Conservation (phyloP, 2,329 filamentous ascomycete species). For the Claviceps arundinis region DNA sequence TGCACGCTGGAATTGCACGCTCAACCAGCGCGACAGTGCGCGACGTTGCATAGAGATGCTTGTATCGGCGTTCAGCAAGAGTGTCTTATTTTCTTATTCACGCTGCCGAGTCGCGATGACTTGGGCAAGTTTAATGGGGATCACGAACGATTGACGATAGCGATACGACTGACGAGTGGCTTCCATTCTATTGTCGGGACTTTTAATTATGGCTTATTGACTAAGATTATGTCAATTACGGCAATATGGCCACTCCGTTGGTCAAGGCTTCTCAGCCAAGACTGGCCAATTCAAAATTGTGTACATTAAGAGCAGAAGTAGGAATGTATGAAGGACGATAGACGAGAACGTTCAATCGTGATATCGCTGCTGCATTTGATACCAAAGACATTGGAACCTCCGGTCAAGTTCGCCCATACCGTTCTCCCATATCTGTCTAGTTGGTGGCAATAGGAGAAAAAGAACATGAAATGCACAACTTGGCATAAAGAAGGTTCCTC, state of each 20-base stretch:
- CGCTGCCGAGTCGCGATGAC: neutral
- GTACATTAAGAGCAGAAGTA: slow-evolving; percentile 7
- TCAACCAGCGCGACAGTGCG: too few species aligned
- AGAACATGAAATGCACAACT: neutral
- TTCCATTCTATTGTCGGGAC: slow-evolving; percentile 2
- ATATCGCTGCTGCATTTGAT: neutral
- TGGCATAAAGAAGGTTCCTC: slow-evolving; percentile 1
- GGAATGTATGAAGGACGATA: slow-evolving; percentile 1
- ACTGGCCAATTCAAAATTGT: slow-evolving; percentile 4
- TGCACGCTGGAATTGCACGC: too few species aligned
- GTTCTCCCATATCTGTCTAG: neutral
- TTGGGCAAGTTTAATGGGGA: slow-evolving; percentile 4
- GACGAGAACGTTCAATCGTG: neutral
- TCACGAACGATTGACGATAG: slow-evolving; percentile 1
- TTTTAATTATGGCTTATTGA: slow-evolving; percentile 10
- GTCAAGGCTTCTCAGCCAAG: neutral
- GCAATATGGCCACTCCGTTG: slow-evolving; percentile 5
- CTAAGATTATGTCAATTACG: slow-evolving; percentile 10
- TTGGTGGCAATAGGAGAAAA: neutral
- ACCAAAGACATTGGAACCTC: neutral
- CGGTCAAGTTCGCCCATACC: neutral
- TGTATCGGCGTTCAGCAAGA: slow-evolving; percentile 14
- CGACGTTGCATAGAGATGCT: slow-evolving; percentile 10
- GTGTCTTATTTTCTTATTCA: neutral
- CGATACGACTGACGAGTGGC: neutral